Evolutionary conservation across 208 protist genomes (phyloP).

Genomic region (Porcisia hertigi): DNA sequence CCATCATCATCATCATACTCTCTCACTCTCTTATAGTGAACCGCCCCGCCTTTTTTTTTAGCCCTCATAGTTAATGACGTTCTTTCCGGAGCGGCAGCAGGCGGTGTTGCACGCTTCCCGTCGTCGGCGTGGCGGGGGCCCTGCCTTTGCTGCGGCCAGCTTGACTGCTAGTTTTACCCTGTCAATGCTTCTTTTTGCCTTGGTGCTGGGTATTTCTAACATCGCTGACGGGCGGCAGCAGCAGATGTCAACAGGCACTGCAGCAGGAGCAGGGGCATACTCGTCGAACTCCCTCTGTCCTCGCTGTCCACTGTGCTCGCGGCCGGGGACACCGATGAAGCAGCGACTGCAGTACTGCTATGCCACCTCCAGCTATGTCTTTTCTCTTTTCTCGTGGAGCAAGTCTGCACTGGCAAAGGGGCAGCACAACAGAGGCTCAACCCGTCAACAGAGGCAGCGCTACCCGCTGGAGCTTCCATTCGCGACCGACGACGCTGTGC

Average conservation of each 20-base stretch:
- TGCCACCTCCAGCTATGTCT: slow-evolving; percentile 17
- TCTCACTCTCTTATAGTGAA: neutral
- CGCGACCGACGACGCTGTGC: slow-evolving; percentile 35
- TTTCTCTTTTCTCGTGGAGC: slow-evolving; percentile 28
- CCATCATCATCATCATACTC: no score
- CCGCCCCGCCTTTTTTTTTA: no score
- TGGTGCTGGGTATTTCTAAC: neutral
- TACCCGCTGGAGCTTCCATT: slow-evolving; percentile 65
- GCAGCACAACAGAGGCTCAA: slow-evolving; percentile 2
- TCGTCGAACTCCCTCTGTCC: slow-evolving; percentile 33
- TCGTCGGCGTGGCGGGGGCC: neutral
- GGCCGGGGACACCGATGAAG: slow-evolving; percentile 18
- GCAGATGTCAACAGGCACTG: neutral
- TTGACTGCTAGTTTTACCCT: neutral
- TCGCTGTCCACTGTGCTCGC: slow-evolving; percentile 49
- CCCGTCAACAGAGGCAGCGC: slow-evolving; percentile 18
- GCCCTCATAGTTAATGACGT: neutral
- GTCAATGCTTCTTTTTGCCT: neutral
- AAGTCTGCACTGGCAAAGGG: slow-evolving; percentile 16
- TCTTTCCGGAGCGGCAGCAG: neutral
- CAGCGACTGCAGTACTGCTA: slow-evolving; percentile 47
- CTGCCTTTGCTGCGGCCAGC: neutral
- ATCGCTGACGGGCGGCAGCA: neutral
- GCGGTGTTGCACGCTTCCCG: neutral
- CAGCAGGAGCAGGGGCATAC: neutral